These are phyloP conservation scores for Cryptococcus sp. DNA, from an alignment of 1,284 basidiomycete genomes.

Conservation along the genomic window DNA sequence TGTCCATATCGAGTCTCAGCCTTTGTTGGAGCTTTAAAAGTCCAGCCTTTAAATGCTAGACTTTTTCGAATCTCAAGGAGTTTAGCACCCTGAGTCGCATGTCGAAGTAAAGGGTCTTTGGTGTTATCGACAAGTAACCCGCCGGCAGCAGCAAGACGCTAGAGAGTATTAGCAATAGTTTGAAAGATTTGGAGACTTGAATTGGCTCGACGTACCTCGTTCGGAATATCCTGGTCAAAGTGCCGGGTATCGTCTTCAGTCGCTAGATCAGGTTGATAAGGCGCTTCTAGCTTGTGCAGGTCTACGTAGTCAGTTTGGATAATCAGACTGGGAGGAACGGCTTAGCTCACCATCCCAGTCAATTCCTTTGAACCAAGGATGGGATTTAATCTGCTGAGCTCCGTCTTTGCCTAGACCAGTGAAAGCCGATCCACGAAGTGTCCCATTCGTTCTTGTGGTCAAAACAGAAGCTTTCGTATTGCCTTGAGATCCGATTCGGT, in stretches of 20 bases:
- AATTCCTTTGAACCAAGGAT: slow-evolving; percentile 80
- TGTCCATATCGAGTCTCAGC: slow-evolving; percentile 15
- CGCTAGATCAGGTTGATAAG: slow-evolving; percentile 77
- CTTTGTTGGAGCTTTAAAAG: slow-evolving; percentile 30
- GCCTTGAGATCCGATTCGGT: slow-evolving; percentile 71
- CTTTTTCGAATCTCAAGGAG: slow-evolving; percentile 86
- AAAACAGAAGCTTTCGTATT: slow-evolving; percentile 14
- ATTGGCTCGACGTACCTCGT: slow-evolving; percentile 60
- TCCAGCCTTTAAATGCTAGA: slow-evolving; percentile 44
- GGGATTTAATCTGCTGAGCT: slow-evolving; percentile 79
- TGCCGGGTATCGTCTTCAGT: slow-evolving; percentile 79
- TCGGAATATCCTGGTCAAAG: slow-evolving; percentile 87
- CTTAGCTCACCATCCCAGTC: slow-evolving; percentile 61
- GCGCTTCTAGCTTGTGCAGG: slow-evolving; percentile 72
- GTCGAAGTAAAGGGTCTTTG: slow-evolving; percentile 77
- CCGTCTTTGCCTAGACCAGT: slow-evolving; percentile 58
- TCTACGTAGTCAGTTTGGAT: slow-evolving; percentile 28
- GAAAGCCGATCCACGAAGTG: slow-evolving; percentile 12
- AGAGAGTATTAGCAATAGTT: slow-evolving; percentile 20
- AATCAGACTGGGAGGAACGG: not conserved
- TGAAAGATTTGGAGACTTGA: too few species aligned
- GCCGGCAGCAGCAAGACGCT: slow-evolving; percentile 85
- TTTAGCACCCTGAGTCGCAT: slow-evolving; percentile 76
- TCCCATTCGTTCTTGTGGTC: slow-evolving; percentile 2
- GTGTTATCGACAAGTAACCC: slow-evolving; percentile 75